Evolutionary conservation across 2,329 filamentous ascomycete genomes (phyloP), one percentile per base, ranked within the genome.

Genomic region (Ophiognomonia clavigignenti-juglandacearum): DNA sequence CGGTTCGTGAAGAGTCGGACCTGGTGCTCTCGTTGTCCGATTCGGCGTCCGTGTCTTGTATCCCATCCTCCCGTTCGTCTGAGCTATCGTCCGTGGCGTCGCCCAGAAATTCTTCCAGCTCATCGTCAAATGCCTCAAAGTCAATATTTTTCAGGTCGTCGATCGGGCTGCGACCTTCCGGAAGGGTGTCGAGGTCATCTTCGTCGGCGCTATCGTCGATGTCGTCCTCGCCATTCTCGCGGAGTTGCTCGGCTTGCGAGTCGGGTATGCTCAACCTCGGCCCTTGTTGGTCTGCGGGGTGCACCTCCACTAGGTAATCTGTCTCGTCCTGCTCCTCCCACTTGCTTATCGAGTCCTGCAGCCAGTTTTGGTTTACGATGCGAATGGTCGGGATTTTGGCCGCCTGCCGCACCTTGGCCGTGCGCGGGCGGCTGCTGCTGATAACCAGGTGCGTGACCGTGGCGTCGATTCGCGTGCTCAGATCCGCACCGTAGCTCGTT

Each of bases 281-380:
- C 19, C 40, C 16, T n/a, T n/a, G n/a, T n/a, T 39, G 73, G 56
- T 89, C 85, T 16, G 83, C 78, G 1, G 85, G 81, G 43, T 89
- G 83, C 3, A 90, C 75, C n/a, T 85, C 75, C 39, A 95, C 64
- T n/a, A 86, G 71, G 59, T 92, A 96, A 0, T 85, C 83, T 3
- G 74, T 74, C 63, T 96, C 91, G 47, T 93, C 83, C 10, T 95
- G 72, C 47, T 80, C 83, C 53, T 78, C 74, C 93, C 93, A 98
- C 62, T 86, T 85, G 22, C 82, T 85, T 53, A 97, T 81, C 46
- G 85, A 95, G 56, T 91, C 86, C 26, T 84, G 77, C 24, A 98
- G 80, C 93, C 93, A 98, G 58, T 88, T 82, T 44, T 90, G 86
- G 56, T 85, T 90, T 39, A 98, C 93, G 49, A 98, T 95, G 63